Conservation (phyloP, 2,329 filamentous ascomycete genomes). For the Ophiostoma angusticollis region DNA sequence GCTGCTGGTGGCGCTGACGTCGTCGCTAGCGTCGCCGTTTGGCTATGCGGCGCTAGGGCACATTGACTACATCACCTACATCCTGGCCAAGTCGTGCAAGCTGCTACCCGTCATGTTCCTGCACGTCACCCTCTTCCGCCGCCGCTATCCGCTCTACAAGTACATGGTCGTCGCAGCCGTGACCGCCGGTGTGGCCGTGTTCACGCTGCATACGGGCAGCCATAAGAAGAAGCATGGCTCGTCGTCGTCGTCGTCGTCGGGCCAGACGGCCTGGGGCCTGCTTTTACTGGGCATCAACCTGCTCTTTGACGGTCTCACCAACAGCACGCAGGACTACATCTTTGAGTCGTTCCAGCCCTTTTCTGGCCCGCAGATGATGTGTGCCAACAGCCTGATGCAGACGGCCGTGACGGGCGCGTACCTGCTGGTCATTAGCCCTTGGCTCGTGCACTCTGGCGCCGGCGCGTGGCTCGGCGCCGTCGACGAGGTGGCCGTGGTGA, state of each 20-base stretch:
- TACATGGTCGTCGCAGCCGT: slow-evolving; percentile 88
- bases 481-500: slow-evolving; percentile 46
- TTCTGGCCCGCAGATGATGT: slow-evolving; percentile 97
- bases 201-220: slow-evolving; percentile 71
- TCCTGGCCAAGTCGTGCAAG: slow-evolving; percentile 96
- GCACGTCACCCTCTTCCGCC: slow-evolving; percentile 82
- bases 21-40: slow-evolving; percentile 83
- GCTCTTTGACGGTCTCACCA: slow-evolving; percentile 89
- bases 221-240: slow-evolving; percentile 27
- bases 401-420: slow-evolving; percentile 66
- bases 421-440: slow-evolving; percentile 63
- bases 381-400: slow-evolving; percentile 82
- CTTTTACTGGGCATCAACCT: slow-evolving; percentile 78
- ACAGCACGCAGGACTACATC: slow-evolving; percentile 92
- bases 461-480: slow-evolving; percentile 57
- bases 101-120: slow-evolving; percentile 97
- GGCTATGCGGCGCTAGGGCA: slow-evolving; percentile 86
- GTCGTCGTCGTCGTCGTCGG: slow-evolving; percentile 22
- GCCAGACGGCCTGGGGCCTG: slow-evolving; percentile 65
- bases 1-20: slow-evolving; percentile 73
- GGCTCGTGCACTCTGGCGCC: slow-evolving; percentile 55
- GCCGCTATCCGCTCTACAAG: slow-evolving; percentile 87
- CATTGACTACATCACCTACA: slow-evolving; percentile 96
- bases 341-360: slow-evolving; percentile 70
- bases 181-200: slow-evolving; percentile 83